Evolutionary conservation across 352 stramenopile species (phyloP), one percentile per base, ranked within the genome.

Genomic region (Lagenidium sp.): DNA sequence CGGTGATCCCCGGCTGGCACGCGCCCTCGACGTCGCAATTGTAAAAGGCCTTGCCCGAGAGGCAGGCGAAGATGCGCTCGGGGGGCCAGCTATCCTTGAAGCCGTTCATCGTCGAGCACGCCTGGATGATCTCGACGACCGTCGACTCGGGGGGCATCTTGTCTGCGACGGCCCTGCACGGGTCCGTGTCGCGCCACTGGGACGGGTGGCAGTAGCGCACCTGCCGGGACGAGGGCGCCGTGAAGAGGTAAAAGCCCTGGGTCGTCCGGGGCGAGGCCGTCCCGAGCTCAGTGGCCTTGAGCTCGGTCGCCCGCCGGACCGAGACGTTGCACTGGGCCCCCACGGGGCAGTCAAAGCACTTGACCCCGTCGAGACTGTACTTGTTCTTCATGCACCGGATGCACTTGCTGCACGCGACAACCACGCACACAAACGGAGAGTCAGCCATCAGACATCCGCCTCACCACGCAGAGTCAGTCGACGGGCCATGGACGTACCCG

Each of bases 331-430:
- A 86, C 6, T 52, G 48, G 0, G 68, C 65, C 1, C 68, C 73
- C 4, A 42, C 41, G 0, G 73, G 73, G 21, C 73, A 86, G 16
- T 68, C 48, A 25, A 75, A 86, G 24, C 73, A 86, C 19, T 54
- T 59, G 0, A 65, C 8, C 0, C 73, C 73, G 25, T 86, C 68
- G 55, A 86, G 61, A 44, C 73, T 84, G 51, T 83, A 86, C 18
- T 49, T 63, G 23, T 65, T 63, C 52, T 57, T 75, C 23, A 22
- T n/a, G 28, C 70, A 86, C 6, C 73, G 71, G 1, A 51, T 50
- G 22, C 73, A 86, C 28, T 67, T 55, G n/a, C 65, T 85, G 26
- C 18, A 58, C 10, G 50, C n/a, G n/a, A n/a, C n/a, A n/a, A n/a
- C n/a, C n/a, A n/a, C n/a, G n/a, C n/a, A n/a, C n/a, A n/a, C n/a